phyloP scores from a whole-genome alignment of 345 rosid species.

The Microthlaspi erraticum region DNA sequence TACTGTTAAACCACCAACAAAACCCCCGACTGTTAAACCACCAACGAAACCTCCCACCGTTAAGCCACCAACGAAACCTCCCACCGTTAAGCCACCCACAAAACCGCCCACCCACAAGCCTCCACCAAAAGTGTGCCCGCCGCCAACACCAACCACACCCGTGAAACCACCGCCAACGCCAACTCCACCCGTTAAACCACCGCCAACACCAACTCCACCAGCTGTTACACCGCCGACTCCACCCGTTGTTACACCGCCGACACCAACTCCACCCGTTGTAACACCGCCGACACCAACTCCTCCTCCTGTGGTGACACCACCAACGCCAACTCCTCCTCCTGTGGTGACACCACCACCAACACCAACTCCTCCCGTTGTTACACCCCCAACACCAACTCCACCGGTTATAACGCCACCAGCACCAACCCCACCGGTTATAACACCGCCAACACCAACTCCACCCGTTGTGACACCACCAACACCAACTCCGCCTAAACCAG shows the following conservation, averaged over 20 bases:
- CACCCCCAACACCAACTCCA: conserved; percentile 32
- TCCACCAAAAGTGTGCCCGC: conserved; percentile 7
- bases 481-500: conserved; percentile 45
- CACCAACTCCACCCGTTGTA: background rate
- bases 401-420: conserved; percentile 2
- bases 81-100: conserved; percentile 10
- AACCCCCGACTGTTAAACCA: conserved; percentile 46
- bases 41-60: background rate
- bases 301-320: background rate
- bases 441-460: conserved; percentile 14
- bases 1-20: conserved; percentile 38
- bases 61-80: background rate
- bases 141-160: conserved; percentile 12
- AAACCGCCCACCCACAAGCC: conserved; percentile 30
- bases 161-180: conserved; percentile 30
- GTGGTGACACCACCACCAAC: background rate
- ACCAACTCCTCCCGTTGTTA: conserved; percentile 13
- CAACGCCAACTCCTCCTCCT: conserved; percentile 29
- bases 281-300: conserved; percentile 34
- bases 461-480: conserved; percentile 26
- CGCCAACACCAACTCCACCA: conserved; percentile 22
- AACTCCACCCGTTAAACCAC: conserved; percentile 23
- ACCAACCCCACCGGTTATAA: conserved; percentile 14
- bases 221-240: conserved; percentile 8
- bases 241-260: background rate